These are phyloP conservation scores for Lotus japonicus DNA, from an alignment of 306 rosid species.

Conservation along the genomic window DNA sequence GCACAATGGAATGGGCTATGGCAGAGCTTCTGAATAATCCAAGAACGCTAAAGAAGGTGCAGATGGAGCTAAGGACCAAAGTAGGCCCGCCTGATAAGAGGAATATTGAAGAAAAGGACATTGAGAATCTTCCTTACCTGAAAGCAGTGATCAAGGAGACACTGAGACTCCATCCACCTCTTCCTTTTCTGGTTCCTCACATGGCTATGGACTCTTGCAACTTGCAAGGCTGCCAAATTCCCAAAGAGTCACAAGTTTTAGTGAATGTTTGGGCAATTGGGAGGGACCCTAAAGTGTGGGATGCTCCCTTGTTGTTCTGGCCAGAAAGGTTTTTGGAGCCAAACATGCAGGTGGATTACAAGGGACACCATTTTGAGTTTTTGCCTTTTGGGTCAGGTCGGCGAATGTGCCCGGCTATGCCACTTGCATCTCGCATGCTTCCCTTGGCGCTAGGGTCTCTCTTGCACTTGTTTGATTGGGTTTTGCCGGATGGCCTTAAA, in stretches of 20 bases:
- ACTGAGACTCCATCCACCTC: conserved; percentile 89
- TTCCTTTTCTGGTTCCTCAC: conserved; percentile 83
- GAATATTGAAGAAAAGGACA: conserved; percentile 57
- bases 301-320: conserved; percentile 51
- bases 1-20: conserved; percentile 89
- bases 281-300: conserved; percentile 67
- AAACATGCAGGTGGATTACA: conserved; percentile 33
- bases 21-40: conserved; percentile 80
- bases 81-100: conserved; percentile 27
- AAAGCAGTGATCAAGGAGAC: conserved; percentile 80
- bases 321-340: conserved; percentile 74
- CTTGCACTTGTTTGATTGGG: conserved; percentile 66
- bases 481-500: conserved; percentile 41
- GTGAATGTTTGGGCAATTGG: conserved; percentile 98
- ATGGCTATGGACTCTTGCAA: conserved; percentile 65
- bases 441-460: conserved; percentile 73
- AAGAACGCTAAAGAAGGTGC: conserved; percentile 43
- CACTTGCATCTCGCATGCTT: conserved; percentile 69
- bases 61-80: conserved; percentile 51
- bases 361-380: conserved; percentile 67
- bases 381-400: conserved; percentile 90
- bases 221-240: conserved; percentile 53
- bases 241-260: conserved; percentile 62
- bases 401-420: conserved; percentile 81
- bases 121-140: conserved; percentile 65